Conservation (phyloP, 2,329 filamentous ascomycete genomes). For the Phyllosticta paracitricarpa region DNA sequence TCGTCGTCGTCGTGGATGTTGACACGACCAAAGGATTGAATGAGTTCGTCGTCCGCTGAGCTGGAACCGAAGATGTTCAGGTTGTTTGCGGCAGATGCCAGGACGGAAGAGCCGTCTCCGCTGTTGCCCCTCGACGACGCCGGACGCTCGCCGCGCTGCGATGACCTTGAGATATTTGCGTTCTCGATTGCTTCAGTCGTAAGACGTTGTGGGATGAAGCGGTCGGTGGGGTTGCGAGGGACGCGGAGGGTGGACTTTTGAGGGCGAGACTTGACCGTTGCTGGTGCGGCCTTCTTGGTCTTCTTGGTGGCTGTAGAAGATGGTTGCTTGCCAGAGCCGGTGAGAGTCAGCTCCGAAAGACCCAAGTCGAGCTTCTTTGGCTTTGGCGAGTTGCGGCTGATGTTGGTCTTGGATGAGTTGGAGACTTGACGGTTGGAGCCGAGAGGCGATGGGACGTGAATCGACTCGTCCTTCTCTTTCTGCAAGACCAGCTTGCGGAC, state of each 20-base stretch:
- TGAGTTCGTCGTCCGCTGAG: slow-evolving; percentile 52
- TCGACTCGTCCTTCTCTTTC: slow-evolving; percentile 8
- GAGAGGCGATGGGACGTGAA: slow-evolving; percentile 9
- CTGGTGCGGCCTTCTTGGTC: slow-evolving; percentile 28
- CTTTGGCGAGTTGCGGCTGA: slow-evolving; percentile 62
- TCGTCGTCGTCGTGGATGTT: slow-evolving; percentile 52
- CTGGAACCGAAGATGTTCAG: slow-evolving; percentile 53
- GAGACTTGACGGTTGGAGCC: slow-evolving; percentile 6
- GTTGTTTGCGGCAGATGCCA: slow-evolving; percentile 62
- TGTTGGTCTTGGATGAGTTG: slow-evolving; percentile 92
- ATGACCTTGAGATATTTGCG: slow-evolving; percentile 49
- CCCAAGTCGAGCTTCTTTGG: slow-evolving; percentile 86
- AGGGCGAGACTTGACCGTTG: slow-evolving; percentile 24
- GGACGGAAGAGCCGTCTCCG: slow-evolving; percentile 61
- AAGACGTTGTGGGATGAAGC: slow-evolving; percentile 90
- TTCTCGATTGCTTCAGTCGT: slow-evolving; percentile 84
- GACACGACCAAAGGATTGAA: slow-evolving; percentile 27
- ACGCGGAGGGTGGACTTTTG: slow-evolving; percentile 17
- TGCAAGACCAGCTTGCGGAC: slow-evolving; percentile 11
- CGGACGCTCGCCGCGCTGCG: slow-evolving; percentile 36
- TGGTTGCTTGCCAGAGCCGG: slow-evolving; percentile 59
- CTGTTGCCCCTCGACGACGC: slow-evolving; percentile 62
- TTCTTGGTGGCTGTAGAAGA: slow-evolving; percentile 39
- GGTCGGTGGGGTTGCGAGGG: slow-evolving; percentile 63
- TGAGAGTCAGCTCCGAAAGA: slow-evolving; percentile 84